Percentiles rank a stretch among this genome's conserved stretches.
These are phyloP conservation scores for Agarophyton chilense DNA, from an alignment of 23 red algal genomes.

Conservation along the genomic window DNA sequence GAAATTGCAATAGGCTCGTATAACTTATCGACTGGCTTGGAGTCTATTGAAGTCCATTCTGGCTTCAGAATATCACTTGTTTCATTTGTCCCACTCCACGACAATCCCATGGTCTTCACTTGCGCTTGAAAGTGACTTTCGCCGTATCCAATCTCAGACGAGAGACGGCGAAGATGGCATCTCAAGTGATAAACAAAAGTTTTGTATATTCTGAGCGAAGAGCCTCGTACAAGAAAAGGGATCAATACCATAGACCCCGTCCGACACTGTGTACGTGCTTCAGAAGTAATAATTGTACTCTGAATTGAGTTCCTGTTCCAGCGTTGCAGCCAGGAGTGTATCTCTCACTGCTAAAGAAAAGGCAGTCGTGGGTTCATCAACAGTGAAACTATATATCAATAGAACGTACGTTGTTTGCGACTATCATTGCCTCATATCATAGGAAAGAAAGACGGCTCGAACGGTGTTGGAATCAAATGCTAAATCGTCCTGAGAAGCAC, in stretches of 20 bases:
- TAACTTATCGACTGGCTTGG: not conserved
- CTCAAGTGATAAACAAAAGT: not conserved
- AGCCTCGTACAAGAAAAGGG: not conserved
- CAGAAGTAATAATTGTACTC: no score
- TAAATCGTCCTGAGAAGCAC: no score
- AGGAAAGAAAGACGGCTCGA: no score
- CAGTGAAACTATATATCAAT: no score
- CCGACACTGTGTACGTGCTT: not conserved
- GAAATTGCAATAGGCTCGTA: conserved; percentile 21
- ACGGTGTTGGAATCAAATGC: no score
- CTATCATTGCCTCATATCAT: no score
- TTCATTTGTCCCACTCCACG: not conserved
- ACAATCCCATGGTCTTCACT: not conserved
- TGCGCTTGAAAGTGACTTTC: not conserved
- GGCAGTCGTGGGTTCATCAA: no score
- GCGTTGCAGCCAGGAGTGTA: no score
- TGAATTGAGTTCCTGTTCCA: no score
- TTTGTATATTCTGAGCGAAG: not conserved
- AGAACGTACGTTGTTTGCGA: no score
- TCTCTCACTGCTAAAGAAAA: no score
- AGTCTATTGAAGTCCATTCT: conserved; percentile 37
- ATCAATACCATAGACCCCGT: not conserved
- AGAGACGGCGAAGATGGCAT: not conserved
- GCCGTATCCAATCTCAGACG: not conserved
- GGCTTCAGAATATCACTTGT: not conserved